phyloP scores from a whole-genome alignment of 2,329 filamentous ascomycete genomes.

The Pestalotiopsis sp. region DNA sequence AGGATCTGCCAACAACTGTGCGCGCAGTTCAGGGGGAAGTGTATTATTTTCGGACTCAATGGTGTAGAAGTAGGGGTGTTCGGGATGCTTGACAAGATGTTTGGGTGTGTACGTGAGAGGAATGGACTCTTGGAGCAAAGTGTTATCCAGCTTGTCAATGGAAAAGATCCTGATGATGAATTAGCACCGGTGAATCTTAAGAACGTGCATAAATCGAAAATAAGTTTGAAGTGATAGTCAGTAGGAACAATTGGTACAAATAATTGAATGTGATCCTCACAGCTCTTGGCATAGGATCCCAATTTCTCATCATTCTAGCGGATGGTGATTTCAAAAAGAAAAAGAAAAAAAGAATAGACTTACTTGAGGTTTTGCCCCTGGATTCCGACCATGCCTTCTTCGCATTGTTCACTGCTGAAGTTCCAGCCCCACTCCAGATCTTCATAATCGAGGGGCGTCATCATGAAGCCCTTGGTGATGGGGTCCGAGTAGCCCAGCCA shows the following conservation, averaged over 20 bases:
- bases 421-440: constrained; percentile 94
- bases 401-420: constrained; percentile 92
- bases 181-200: constrained; percentile 32
- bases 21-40: constrained; percentile 75
- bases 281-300: constrained; percentile 58
- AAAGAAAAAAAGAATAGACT: constrained; percentile 24
- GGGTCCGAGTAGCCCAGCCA: constrained; percentile 95
- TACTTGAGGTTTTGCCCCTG: constrained; percentile 88
- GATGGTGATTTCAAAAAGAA: constrained; percentile 31
- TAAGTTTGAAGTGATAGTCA: constrained; percentile 56
- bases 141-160: constrained; percentile 83
- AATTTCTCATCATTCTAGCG: constrained; percentile 64
- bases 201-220: constrained; percentile 2
- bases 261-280: constrained; percentile 59
- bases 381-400: constrained; percentile 92
- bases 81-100: constrained; percentile 84
- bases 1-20: constrained; percentile 74
- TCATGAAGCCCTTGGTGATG: constrained; percentile 83
- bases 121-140: constrained; percentile 84
- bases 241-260: constrained; percentile 95
- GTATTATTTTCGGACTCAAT: constrained; percentile 94
- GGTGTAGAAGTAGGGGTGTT: constrained; percentile 88
- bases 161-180: constrained; percentile 75
- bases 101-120: constrained; percentile 89
- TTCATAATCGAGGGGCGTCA: constrained; percentile 88